Evolutionary conservation across 768 basidiomycete species (phyloP), one percentile per base, ranked within the genome.

Genomic region (Boletus fagicola): DNA sequence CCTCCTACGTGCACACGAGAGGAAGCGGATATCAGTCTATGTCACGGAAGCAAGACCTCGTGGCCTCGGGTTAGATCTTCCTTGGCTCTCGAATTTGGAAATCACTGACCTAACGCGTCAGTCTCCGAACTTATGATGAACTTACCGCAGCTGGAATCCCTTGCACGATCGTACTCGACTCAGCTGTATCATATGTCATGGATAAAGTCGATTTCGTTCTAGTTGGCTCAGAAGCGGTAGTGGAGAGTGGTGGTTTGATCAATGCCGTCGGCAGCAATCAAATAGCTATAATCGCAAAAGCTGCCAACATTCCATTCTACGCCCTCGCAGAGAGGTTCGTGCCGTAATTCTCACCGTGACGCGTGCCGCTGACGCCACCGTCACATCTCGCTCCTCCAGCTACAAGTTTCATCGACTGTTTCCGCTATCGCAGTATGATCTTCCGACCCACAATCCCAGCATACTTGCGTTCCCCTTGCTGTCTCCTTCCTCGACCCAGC

Each of bases 391-490:
- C 53, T 57, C 61, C 60, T 59, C 61, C 74, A 94, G 92, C 72
- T 98, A 95, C 82, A 98, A 98, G 78, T 98, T 98, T 73, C 91
- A 96, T 71, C 88, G 96, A 61, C 79, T 95, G 65, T 98, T 97
- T 77, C 95, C 95, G 57, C 76, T 94, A 75, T 92, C 91, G 62
- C 90, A 92, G 68, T 89, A 91, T 69, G 90, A 94, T 78, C 80
- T 94, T 40, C 92, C 92, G 42, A 90, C 86, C 58, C 83, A 92
- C 72, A 87, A 87, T 73, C 77, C 88, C 57, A 80, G 78, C 69
- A 83, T 92, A 63, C 80, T 92, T 63, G 83, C 88, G 53, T 86
- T 92, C 76, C 80, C 87, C 16, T 70, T 78, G 53, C 67, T 75
- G 15, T 48, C 60, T 60, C 40, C 60, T 53, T 58, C 63, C 39